Evolutionary conservation across 2,329 filamentous ascomycete genomes (phyloP).

Genomic region (Gremmenia infestans): DNA sequence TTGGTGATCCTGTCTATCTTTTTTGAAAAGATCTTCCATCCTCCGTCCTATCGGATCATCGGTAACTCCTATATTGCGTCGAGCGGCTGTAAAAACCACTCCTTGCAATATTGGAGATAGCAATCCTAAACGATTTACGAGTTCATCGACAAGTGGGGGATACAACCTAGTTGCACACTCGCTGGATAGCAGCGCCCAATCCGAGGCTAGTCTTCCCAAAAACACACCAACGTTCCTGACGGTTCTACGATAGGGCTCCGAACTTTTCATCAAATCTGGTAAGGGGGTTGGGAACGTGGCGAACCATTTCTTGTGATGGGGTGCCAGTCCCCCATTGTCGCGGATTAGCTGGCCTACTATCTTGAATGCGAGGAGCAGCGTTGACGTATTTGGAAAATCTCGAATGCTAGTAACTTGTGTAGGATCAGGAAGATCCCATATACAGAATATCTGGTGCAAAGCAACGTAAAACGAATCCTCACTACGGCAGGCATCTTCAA

Average conservation of each 20-base stretch:
- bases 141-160: slow-evolving; percentile 54
- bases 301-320: slow-evolving; percentile 40
- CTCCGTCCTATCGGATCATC: slow-evolving; percentile 32
- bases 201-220: slow-evolving; percentile 38
- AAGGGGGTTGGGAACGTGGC: slow-evolving; percentile 41
- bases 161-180: slow-evolving; percentile 37
- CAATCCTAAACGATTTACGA: slow-evolving; percentile 44
- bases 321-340: slow-evolving; percentile 39
- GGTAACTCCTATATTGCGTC: slow-evolving; percentile 41
- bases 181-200: slow-evolving; percentile 36
- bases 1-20: slow-evolving; percentile 33
- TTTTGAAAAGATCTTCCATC: slow-evolving; percentile 35
- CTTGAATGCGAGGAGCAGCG: slow-evolving; percentile 29
- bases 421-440: slow-evolving; percentile 37
- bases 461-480: slow-evolving; percentile 60
- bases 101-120: slow-evolving; percentile 47
- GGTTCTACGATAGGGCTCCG: slow-evolving; percentile 31
- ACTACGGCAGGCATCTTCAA: slow-evolving; percentile 49
- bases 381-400: slow-evolving; percentile 24
- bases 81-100: slow-evolving; percentile 48
- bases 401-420: slow-evolving; percentile 31
- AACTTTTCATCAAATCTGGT: slow-evolving; percentile 23
- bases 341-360: slow-evolving; percentile 41
- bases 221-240: slow-evolving; percentile 39
- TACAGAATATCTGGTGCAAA: slow-evolving; percentile 61